Conservation (phyloP, 2,329 filamentous ascomycete species). For the Penicillium aurantiogriseum region DNA sequence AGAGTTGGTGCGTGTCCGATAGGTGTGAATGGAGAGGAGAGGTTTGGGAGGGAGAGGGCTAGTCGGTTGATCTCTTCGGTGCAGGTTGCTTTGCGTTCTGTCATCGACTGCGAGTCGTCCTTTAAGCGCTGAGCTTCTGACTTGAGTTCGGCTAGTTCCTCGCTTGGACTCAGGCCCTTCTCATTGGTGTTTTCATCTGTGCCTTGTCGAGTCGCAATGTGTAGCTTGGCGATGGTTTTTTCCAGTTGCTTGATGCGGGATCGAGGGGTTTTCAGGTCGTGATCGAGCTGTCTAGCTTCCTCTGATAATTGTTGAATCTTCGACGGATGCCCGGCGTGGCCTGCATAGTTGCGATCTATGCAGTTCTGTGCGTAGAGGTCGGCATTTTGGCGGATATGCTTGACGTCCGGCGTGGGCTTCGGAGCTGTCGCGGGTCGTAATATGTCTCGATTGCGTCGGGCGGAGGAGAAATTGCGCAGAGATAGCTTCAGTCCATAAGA, state of each 20-base stretch:
- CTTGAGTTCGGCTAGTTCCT: constrained; percentile 31
- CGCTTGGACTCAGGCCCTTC: constrained; percentile 1
- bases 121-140: constrained; percentile 42
- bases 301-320: constrained; percentile 49
- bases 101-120: constrained; percentile 35
- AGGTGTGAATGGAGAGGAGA: constrained; percentile 76
- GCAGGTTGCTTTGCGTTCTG: constrained; percentile 32
- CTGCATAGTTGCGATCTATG: constrained; percentile 75
- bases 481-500: constrained; percentile 11
- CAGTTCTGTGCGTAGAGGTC: constrained; percentile 80
- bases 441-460: constrained; percentile 23
- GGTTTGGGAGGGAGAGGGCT: constrained; percentile 78
- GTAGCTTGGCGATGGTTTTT: constrained; percentile 40
- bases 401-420: constrained; percentile 76
- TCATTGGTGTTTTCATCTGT: not conserved
- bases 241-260: constrained; percentile 47
- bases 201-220: constrained; percentile 26
- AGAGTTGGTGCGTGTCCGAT: constrained; percentile 64
- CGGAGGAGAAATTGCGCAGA: constrained; percentile 23
- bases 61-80: constrained; percentile 67
- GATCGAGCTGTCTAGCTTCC: constrained; percentile 40
- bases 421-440: constrained; percentile 69
- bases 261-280: constrained; percentile 41
- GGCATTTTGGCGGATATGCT: constrained; percentile 83
- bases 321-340: constrained; percentile 52